phyloP scores from a whole-genome alignment of 2,329 filamentous ascomycete genomes.

The Aquanectria penicillioides region DNA sequence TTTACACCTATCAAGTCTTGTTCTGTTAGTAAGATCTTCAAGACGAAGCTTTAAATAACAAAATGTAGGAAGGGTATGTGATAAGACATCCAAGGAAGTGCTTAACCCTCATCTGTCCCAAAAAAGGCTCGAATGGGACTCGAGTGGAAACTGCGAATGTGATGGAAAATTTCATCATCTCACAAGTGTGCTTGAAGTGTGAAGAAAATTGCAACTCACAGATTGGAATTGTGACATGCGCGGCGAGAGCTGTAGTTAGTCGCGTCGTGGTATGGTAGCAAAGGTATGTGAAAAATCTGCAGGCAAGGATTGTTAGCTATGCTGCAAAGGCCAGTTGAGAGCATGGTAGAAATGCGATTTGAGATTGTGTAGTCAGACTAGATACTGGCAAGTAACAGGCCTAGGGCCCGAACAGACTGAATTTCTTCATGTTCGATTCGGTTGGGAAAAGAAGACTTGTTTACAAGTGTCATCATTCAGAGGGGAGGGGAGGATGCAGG shows the following conservation, averaged over 20 bases:
- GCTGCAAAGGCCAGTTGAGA: slow-evolving; percentile 10
- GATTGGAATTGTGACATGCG: slow-evolving; percentile 3
- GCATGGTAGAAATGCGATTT: slow-evolving; percentile 9
- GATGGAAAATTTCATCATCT: slow-evolving; percentile 78
- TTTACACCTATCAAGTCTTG: slow-evolving; percentile 15
- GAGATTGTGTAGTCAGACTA: slow-evolving; percentile 69
- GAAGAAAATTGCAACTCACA: slow-evolving; percentile 33
- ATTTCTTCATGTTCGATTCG: slow-evolving; percentile 88
- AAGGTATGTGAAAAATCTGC: slow-evolving; percentile 27
- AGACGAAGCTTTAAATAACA: slow-evolving; percentile 19
- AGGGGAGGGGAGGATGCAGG: slow-evolving; percentile 34
- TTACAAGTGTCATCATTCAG: slow-evolving; percentile 77
- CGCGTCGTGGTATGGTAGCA: not conserved
- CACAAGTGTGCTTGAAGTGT: not conserved
- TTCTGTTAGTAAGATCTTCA: slow-evolving; percentile 36
- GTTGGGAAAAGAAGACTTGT: slow-evolving; percentile 87
- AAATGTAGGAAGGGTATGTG: slow-evolving; percentile 36
- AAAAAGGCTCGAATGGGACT: slow-evolving; percentile 74
- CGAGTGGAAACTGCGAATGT: slow-evolving; percentile 92
- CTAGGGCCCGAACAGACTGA: slow-evolving; percentile 72
- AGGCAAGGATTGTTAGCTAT: slow-evolving; percentile 34
- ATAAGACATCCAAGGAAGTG: slow-evolving; percentile 84
- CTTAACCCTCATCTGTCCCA: slow-evolving; percentile 74
- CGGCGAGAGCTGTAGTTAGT: slow-evolving; percentile 25
- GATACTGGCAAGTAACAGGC: slow-evolving; percentile 95